A percentile compares a stretch with the other conserved stretches of the same genome.
phyloP scores from a whole-genome alignment of 345 rosid species.

The Boechera stricta region DNA sequence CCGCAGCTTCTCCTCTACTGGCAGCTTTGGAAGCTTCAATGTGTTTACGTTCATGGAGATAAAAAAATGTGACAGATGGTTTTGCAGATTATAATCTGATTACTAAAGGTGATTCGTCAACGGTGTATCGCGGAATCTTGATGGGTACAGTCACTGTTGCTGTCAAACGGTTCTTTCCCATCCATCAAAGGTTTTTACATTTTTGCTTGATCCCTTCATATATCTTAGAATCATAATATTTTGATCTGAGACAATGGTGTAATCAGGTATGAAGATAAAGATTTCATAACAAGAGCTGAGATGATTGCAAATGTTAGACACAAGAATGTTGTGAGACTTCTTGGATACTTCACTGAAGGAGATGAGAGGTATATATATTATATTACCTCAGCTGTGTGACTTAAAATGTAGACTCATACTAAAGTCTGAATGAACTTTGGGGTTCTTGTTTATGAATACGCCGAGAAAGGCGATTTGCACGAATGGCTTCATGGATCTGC shows the following conservation, averaged over 20 bases:
- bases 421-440: constrained; percentile 44
- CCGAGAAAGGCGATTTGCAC: constrained; percentile 72
- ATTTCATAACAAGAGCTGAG: constrained; percentile 57
- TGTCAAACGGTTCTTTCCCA: constrained; percentile 54
- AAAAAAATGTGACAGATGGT: constrained; percentile 54
- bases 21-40: constrained; percentile 41
- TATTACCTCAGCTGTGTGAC: not conserved
- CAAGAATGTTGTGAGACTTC: constrained; percentile 67
- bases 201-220: not conserved
- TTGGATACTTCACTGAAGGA: constrained; percentile 71
- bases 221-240: not conserved
- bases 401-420: not conserved
- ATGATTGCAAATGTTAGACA: constrained; percentile 60
- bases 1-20: constrained; percentile 36
- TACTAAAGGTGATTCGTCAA: constrained; percentile 55
- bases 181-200: constrained; percentile 49
- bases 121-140: constrained; percentile 59
- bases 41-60: constrained; percentile 55
- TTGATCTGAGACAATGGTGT: not conserved
- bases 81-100: constrained; percentile 60
- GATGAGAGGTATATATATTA: constrained; percentile 57
- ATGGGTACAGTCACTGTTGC: constrained; percentile 57
- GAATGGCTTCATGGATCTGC: constrained; percentile 75
- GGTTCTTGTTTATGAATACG: constrained; percentile 69
- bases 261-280: constrained; percentile 53